Conservation (phyloP, 1,284 basidiomycete species). For the Boletellus sp. region DNA sequence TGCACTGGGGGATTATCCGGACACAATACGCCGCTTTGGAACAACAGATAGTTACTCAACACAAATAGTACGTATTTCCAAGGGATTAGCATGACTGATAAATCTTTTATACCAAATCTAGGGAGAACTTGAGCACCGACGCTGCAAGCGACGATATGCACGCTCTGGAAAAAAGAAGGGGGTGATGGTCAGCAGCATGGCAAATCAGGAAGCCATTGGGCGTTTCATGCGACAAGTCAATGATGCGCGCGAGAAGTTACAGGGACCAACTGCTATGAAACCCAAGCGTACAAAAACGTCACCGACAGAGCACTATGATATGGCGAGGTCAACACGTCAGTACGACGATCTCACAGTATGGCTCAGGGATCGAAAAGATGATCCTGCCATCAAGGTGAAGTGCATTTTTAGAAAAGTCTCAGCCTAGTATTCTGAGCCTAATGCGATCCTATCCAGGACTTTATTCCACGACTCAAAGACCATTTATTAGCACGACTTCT, state of each 20-base stretch:
- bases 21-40: neutral
- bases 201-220: constrained; percentile 9
- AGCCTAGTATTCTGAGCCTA: too few relatives aligned
- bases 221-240: constrained; percentile 3
- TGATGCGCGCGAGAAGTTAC: too few relatives aligned
- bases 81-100: neutral
- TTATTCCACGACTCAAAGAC: constrained; percentile 27
- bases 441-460: too few relatives aligned
- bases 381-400: too few relatives aligned
- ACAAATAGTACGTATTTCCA: constrained; percentile 28
- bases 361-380: neutral
- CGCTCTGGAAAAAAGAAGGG: constrained; percentile 13
- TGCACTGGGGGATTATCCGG: neutral
- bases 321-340: too few relatives aligned
- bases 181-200: neutral
- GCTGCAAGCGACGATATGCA: neutral
- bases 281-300: too few relatives aligned
- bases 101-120: too few relatives aligned
- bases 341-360: neutral
- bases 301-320: too few relatives aligned
- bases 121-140: constrained; percentile 16
- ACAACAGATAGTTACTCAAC: constrained; percentile 28
- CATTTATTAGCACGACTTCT: constrained; percentile 28
- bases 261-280: too few relatives aligned
- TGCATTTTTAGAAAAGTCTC: too few relatives aligned